Evolutionary conservation across 139 green algal genomes (phyloP).

Genomic region (Nannochloris sp.): DNA sequence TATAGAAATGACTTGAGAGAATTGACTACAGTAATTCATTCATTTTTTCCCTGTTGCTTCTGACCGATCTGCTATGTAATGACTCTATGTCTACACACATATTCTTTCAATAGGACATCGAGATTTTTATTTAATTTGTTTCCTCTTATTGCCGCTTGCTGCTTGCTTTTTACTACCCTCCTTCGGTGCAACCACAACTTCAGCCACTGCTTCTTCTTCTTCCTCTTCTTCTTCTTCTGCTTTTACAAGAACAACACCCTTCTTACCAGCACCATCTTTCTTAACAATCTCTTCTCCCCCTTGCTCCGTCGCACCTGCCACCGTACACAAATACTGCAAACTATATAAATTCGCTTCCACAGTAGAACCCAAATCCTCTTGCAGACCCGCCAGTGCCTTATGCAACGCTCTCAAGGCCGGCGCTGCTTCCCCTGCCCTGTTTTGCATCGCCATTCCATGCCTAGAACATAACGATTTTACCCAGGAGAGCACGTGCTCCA

Average conservation of each 20-base stretch:
- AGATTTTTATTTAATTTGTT: no score
- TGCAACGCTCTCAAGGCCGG: slow-evolving; percentile 59
- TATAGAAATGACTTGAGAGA: no score
- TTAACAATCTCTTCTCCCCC: background rate
- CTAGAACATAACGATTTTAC: slow-evolving; percentile 32
- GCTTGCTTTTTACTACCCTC: no score
- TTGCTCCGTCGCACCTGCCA: background rate
- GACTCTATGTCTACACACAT: no score
- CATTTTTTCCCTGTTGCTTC: no score
- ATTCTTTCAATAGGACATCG: no score
- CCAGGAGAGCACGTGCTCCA: slow-evolving; percentile 79
- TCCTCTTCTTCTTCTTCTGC: background rate
- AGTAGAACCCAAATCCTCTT: slow-evolving; percentile 53
- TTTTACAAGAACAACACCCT: background rate
- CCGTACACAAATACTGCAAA: slow-evolving; percentile 60
- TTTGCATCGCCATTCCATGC: slow-evolving; percentile 48
- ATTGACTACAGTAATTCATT: no score
- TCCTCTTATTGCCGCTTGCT: no score
- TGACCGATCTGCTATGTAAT: no score
- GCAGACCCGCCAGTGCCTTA: slow-evolving; percentile 36
- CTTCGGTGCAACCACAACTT: no score
- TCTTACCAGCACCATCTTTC: background rate
- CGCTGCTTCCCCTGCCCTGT: background rate
- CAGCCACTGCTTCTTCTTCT: background rate
- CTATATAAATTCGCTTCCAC: slow-evolving; percentile 69